A percentile compares a stretch with the other conserved stretches of the same genome.
phyloP scores from a whole-genome alignment of 352 stramenopile species.

The Globisporangium apiculatum region DNA sequence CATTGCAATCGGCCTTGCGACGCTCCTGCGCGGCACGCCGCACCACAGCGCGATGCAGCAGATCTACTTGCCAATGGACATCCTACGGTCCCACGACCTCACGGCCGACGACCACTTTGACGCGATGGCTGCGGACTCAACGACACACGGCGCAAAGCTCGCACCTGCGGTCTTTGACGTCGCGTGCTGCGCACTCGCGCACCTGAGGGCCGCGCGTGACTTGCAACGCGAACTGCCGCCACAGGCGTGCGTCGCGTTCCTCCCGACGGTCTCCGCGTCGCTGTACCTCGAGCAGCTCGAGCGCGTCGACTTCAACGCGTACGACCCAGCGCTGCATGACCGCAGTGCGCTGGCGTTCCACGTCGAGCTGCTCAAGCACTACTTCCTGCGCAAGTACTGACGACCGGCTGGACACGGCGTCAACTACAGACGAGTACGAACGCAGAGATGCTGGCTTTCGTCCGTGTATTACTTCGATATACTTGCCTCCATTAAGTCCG shows the following conservation, averaged over 20 bases:
- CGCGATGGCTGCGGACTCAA: conserved; percentile 38
- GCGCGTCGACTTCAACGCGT: conserved; percentile 66
- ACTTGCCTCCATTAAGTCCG: too few relatives aligned
- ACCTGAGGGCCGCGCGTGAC: conserved; percentile 65
- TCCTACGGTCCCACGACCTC: conserved; percentile 70
- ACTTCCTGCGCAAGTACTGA: conserved; percentile 77
- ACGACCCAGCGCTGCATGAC: conserved; percentile 40
- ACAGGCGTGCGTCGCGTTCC: conserved; percentile 49
- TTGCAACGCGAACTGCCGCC: conserved; percentile 46
- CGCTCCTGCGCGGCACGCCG: conserved; percentile 66
- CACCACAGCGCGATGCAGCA: conserved; percentile 62
- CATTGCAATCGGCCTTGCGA: conserved; percentile 80
- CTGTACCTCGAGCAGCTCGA: conserved; percentile 61
- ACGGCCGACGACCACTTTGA: conserved; percentile 47
- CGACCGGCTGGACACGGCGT: too few relatives aligned
- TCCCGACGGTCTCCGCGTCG: conserved; percentile 50
- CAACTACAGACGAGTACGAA: too few relatives aligned
- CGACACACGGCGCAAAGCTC: conserved; percentile 48
- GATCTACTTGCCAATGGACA: conserved; percentile 75
- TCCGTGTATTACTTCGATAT: too few relatives aligned
- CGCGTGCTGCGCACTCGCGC: conserved; percentile 73
- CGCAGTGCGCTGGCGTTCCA: conserved; percentile 39
- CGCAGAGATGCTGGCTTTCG: too few relatives aligned
- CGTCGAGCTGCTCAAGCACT: conserved; percentile 34
- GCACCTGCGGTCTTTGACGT: conserved; percentile 86